Conservation (phyloP, 108 stramenopile species). For the Aurantiochytrium sp. region DNA sequence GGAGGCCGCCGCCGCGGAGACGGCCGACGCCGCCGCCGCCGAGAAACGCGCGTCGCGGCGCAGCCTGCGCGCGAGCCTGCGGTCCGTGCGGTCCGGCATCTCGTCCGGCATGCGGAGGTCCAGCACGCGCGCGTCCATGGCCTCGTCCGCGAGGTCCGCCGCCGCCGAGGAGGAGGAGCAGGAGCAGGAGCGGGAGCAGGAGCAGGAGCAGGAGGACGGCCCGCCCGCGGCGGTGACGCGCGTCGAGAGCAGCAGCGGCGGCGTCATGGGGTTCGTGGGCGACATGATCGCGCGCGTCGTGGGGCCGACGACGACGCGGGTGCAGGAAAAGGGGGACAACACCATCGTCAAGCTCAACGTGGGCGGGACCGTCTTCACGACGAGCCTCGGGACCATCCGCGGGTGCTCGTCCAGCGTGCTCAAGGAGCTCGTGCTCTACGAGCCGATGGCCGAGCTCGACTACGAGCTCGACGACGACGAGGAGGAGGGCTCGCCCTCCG, state of each 20-base stretch:
- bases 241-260: background rate
- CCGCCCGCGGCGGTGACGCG: background rate
- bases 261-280: background rate
- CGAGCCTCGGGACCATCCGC: background rate
- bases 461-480: background rate
- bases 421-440: background rate
- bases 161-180: background rate
- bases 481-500: background rate
- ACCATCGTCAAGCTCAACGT: background rate
- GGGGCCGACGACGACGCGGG: background rate
- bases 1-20: background rate
- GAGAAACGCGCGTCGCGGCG: background rate
- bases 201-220: no score
- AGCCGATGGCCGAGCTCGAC: background rate
- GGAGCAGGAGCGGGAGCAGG: background rate
- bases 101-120: background rate
- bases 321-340: background rate
- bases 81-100: background rate
- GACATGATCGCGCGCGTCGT: background rate
- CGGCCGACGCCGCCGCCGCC: background rate
- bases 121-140: background rate
- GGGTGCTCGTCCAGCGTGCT: background rate
- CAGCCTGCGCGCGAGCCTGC: background rate
- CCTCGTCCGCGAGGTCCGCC: background rate
- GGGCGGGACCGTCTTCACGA: constrained; percentile 8